These are phyloP conservation scores for Metschnikowia amazonensis DNA, from an alignment of 805 yeast species.

Conservation along the genomic window DNA sequence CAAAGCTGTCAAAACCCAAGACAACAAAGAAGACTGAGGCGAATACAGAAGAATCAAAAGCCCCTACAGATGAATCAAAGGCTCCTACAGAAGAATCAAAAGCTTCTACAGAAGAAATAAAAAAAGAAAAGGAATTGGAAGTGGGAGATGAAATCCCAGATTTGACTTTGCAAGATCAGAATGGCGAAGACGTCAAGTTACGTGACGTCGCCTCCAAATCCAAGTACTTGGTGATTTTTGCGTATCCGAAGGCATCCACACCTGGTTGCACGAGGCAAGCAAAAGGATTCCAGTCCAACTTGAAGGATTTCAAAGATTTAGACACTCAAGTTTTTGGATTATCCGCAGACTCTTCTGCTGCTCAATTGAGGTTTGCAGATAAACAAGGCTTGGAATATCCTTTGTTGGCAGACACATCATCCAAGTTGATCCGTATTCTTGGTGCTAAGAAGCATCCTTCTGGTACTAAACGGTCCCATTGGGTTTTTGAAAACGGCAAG, in stretches of 20 bases:
- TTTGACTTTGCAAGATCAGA: constrained; percentile 61
- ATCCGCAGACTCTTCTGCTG: constrained; percentile 73
- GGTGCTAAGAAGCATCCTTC: constrained; percentile 81
- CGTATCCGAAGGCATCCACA: constrained; percentile 90
- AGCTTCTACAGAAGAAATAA: not conserved
- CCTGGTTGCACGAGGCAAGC: constrained; percentile 98
- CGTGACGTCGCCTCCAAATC: constrained; percentile 27
- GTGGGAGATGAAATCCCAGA: constrained; percentile 69
- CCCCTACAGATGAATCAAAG: not conserved
- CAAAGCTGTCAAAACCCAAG: not conserved
- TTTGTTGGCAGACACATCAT: constrained; percentile 72
- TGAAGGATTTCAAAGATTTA: constrained; percentile 44
- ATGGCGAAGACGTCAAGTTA: constrained; percentile 49
- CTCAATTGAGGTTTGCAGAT: constrained; percentile 71
- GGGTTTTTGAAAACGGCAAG: constrained; percentile 80
- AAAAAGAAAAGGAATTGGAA: constrained; percentile 24
- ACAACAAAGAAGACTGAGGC: constrained; percentile 5
- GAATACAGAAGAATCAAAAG: not conserved
- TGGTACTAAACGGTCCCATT: constrained; percentile 86
- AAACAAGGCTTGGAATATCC: constrained; percentile 74
- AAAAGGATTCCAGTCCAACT: constrained; percentile 75
- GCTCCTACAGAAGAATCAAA: not conserved
- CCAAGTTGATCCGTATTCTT: constrained; percentile 61
- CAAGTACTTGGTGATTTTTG: constrained; percentile 42
- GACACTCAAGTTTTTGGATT: constrained; percentile 71